Percentiles rank a stretch among this genome's conserved stretches.
Evolutionary conservation across 306 rosid genomes (phyloP).

Genomic region (Myrica gale): DNA sequence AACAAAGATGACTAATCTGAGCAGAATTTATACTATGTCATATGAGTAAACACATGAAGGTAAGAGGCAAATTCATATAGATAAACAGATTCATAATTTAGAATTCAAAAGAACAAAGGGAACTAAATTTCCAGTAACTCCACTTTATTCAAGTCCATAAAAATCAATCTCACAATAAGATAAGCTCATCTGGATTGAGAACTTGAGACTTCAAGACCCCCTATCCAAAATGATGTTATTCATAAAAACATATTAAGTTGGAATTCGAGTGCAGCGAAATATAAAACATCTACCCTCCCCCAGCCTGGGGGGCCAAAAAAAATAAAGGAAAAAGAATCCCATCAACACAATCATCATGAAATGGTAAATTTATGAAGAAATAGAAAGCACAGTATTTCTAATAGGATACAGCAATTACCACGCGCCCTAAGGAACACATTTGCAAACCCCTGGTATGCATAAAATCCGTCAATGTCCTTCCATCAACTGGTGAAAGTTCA

Average conservation of each 20-base stretch:
- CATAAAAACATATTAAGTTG: not conserved
- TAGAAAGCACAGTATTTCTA: not conserved
- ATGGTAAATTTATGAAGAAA: not conserved
- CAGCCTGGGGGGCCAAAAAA: too few species aligned
- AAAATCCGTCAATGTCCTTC: conserved; percentile 95
- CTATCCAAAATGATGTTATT: not conserved
- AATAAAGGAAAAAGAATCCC: not conserved
- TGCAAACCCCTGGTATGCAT: conserved; percentile 97
- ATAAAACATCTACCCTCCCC: not conserved
- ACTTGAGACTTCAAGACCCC: not conserved
- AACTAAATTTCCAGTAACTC: not conserved
- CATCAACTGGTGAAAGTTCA: conserved; percentile 99
- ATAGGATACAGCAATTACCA: conserved; percentile 49
- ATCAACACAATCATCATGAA: not conserved
- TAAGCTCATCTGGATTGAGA: not conserved
- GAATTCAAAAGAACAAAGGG: not conserved
- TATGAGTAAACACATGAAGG: not conserved
- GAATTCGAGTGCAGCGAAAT: not conserved
- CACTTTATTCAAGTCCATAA: not conserved
- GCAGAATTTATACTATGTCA: not conserved
- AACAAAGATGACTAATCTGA: not conserved
- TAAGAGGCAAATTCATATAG: not conserved
- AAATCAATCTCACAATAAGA: not conserved
- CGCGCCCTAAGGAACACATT: conserved; percentile 86
- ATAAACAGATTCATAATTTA: not conserved